Base-by-base conservation (phyloP, 148 eudicot species). In the Silene uniflora region DNA sequence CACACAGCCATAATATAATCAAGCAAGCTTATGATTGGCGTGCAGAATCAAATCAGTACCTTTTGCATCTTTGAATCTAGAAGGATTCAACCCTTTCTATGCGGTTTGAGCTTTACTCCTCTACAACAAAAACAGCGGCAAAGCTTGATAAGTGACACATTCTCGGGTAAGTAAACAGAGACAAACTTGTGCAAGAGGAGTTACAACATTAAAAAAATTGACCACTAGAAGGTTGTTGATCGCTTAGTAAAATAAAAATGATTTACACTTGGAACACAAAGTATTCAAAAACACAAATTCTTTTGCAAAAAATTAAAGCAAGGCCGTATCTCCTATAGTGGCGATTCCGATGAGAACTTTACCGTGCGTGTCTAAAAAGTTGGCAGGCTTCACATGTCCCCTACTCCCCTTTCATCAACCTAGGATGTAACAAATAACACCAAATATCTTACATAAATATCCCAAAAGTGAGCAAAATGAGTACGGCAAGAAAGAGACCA, bases 161-260 rank as follows among this genome's bases (percentile, higher is more conserved):
- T 21, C 72, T 73, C 54, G 1, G 49, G 60, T 63, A 42, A 25
- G 56, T 61, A 63, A 64, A 35, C 23, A 39, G 67, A 39, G 19
- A 29, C 19, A 54, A 72, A 49, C 49, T 63, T 21, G 22, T 10
- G 65, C 22, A 61, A 27, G 66, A 71, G 5, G 71, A 91, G 97
- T 91, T 89, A 94, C 98, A 77, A 97, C 97, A 83, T 94, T 94
- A 69, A 94, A 94, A 56, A 94, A 66, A 88, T 90, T 94, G 85
- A 94, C 97, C 81, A 92, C 98, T 94, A 91, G 75, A 74, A 73
- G 75, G 63, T 81, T 71, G 78, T 76, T 75, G 66, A 82, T 76
- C 65, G 44, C 75, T 71, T 71, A 10, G 75, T 73, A 70, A 23
- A 12, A 7, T 29, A 76, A 65, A 46, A 11, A 73, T 64, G 62